phyloP scores from a whole-genome alignment of 441 rosid species.

The Bocquillonia castaneifolia region DNA sequence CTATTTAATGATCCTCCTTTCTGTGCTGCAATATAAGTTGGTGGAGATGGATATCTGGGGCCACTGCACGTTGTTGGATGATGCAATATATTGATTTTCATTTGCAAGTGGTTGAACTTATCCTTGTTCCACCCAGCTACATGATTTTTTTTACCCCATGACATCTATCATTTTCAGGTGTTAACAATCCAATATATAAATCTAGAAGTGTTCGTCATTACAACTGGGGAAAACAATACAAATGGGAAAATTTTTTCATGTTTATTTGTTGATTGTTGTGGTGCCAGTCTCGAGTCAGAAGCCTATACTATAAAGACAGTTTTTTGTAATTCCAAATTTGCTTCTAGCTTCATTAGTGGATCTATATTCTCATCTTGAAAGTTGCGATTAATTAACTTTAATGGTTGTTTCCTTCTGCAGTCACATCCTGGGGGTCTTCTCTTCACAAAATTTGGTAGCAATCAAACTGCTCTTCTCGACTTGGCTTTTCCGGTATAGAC shows the following conservation, averaged over 20 bases:
- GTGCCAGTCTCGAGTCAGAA: no score
- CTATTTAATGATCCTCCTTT: no score
- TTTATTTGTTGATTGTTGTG: no score
- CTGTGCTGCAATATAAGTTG: background rate
- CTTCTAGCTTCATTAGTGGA: slow-evolving; percentile 14
- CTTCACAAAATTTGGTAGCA: slow-evolving; percentile 79
- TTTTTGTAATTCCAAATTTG: background rate
- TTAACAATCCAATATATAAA: no score
- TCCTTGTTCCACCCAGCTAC: background rate
- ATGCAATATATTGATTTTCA: background rate
- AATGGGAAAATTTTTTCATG: background rate
- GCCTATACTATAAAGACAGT: no score
- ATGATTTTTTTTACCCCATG: background rate
- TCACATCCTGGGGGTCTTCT: slow-evolving; percentile 80
- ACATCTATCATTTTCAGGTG: background rate
- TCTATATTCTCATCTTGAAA: slow-evolving; percentile 4
- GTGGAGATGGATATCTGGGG: background rate
- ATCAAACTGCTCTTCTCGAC: slow-evolving; percentile 80
- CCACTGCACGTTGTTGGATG: background rate
- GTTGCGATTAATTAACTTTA: slow-evolving; percentile 8
- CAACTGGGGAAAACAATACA: no score
- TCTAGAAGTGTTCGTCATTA: no score
- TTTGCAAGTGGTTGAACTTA: background rate
- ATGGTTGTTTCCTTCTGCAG: slow-evolving; percentile 40
- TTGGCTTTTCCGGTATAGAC: slow-evolving; percentile 73